Percentiles rank a stretch among this genome's conserved stretches.
phyloP scores from a whole-genome alignment of 169 alveolate genomes.

The Eimeria necatrix region DNA sequence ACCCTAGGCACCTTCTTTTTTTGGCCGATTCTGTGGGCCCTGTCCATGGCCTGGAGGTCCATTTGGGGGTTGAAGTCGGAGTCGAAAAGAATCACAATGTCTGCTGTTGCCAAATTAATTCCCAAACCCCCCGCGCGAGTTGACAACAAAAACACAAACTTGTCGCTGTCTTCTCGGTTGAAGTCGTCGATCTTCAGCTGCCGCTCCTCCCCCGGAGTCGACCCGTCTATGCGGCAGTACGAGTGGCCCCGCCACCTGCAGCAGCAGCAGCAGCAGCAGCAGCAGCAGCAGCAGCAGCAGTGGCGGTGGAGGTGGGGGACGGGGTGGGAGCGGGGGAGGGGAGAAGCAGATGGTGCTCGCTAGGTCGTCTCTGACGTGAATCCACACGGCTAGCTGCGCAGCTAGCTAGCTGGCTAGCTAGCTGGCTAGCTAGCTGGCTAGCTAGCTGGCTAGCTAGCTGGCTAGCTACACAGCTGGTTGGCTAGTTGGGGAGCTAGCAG shows the following conservation, averaged over 20 bases:
- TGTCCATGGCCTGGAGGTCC: slow-evolving; percentile 96
- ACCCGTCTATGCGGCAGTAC: slow-evolving; percentile 98
- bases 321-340: not conserved
- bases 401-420: no score
- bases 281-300: not conserved
- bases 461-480: no score
- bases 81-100: slow-evolving; percentile 96
- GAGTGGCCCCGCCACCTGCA: slow-evolving; percentile 87
- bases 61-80: slow-evolving; percentile 97
- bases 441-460: no score
- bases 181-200: slow-evolving; percentile 89
- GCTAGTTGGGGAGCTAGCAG: no score
- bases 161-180: slow-evolving; percentile 69
- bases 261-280: not conserved
- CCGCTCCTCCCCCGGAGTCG: slow-evolving; percentile 97
- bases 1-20: slow-evolving; percentile 93
- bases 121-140: slow-evolving; percentile 97
- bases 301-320: not conserved
- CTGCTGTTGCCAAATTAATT: slow-evolving; percentile 96
- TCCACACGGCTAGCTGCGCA: no score
- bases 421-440: no score
- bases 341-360: not conserved
- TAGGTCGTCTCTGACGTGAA: no score
- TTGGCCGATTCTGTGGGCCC: slow-evolving; percentile 97
- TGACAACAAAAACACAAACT: slow-evolving; percentile 91